These are phyloP conservation scores for Cutaneotrichosporon sp. DNA, from an alignment of 1,284 basidiomycete genomes.

Conservation along the genomic window DNA sequence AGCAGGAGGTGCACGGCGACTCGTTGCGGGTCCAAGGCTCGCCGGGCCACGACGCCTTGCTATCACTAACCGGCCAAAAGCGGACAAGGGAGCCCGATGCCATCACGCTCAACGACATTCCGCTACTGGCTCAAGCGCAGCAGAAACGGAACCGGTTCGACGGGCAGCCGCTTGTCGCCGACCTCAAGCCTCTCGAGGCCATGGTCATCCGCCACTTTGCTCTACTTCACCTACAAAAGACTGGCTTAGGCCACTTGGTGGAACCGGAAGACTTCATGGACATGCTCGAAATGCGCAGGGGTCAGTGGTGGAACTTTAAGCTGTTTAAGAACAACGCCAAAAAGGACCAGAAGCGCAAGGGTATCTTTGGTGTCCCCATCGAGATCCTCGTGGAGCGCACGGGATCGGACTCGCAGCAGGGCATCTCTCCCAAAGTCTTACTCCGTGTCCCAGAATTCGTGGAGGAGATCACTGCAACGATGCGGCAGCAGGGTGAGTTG, in stretches of 20 bases:
- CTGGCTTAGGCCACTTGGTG: constrained; percentile 71
- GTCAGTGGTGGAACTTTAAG: constrained; percentile 88
- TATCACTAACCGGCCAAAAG: background rate
- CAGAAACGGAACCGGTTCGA: constrained; percentile 44
- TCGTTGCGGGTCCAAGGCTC: constrained; percentile 66
- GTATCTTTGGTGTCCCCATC: constrained; percentile 89
- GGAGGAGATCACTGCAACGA: constrained; percentile 95
- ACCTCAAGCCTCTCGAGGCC: constrained; percentile 78
- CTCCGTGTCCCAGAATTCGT: constrained; percentile 93
- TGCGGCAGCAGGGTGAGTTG: constrained; percentile 94
- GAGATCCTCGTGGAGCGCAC: constrained; percentile 93
- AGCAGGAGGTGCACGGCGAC: constrained; percentile 2
- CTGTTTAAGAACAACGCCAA: constrained; percentile 90
- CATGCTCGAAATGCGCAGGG: constrained; percentile 88
- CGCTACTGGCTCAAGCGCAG: constrained; percentile 60
- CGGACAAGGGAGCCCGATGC: constrained; percentile 21
- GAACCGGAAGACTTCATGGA: constrained; percentile 92
- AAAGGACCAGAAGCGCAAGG: constrained; percentile 81
- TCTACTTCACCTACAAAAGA: constrained; percentile 70
- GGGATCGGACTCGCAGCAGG: constrained; percentile 80
- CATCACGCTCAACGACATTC: constrained; percentile 88
- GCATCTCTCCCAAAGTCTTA: constrained; percentile 81
- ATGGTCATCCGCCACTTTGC: constrained; percentile 92
- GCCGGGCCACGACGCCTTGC: background rate
- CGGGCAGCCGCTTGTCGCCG: constrained; percentile 75